Base-by-base conservation (phyloP, 495 filamentous ascomycete genomes). In the Neurospora discreta region DNA sequence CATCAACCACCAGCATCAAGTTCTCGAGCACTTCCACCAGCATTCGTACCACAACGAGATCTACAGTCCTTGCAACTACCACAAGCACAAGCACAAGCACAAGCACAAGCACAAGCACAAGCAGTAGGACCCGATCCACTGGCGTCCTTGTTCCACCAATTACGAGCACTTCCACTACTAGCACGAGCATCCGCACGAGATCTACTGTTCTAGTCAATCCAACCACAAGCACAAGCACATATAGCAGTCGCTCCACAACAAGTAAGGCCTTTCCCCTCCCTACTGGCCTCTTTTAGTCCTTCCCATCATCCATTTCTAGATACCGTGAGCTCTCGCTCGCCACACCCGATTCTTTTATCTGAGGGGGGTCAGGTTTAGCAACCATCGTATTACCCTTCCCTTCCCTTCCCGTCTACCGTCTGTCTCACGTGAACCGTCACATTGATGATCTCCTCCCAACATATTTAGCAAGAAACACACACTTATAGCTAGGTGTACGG, bases 1-100 rank as follows among this genome's bases (percentile, higher is more conserved):
- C 74, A 9, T 70, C 30, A 10, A 52, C 36, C 26, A 65, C 60
- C 36, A 60, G 52, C 71, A 74, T 5, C 70, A 65, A 39, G 71
- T 68, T 40, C 70, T 60, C 52, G 44, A 52, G 70, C 42, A 71
- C 52, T n/a, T 68, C 72, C 1, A 44, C 69, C 18, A 46, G 36
- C 3, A 73, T 26, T 20, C 44, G 44, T 23, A 52, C 20, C 23
- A 26, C 20, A 11, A 60, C 52, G 13, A 23, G 52, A 60, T 60
- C 52, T 23, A 60, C 52, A 60, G 52, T 30, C 52, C 52, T 60
- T 60, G 23, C 52, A 16, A 60, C 23, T 60, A 60, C 18, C 68
- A 69, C 33, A 2, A 26, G 20, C 20, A 26, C 46, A 30, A 60
- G 20, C 20, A 36, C 11, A 30, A 60, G 52, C 52, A 60, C n/a